Evolutionary conservation across 352 stramenopile species (phyloP).

Genomic region (Blastocystis sp.): DNA sequence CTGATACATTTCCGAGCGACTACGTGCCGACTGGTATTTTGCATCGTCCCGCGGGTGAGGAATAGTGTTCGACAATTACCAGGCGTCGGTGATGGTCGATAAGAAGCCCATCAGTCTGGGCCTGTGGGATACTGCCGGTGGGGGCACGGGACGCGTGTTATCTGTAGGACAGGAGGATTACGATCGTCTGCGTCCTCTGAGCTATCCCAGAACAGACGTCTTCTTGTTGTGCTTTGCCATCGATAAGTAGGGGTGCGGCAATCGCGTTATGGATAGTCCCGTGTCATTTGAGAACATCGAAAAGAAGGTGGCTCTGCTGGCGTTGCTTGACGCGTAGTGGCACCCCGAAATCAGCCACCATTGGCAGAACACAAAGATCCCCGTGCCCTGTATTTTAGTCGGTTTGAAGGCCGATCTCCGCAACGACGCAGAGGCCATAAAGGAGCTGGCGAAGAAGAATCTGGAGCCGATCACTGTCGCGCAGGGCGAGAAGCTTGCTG

Average conservation of each 20-base stretch:
- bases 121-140: slow-evolving; percentile 89
- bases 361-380: slow-evolving; percentile 70
- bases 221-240: slow-evolving; percentile 93
- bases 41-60: slow-evolving; percentile 83
- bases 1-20: slow-evolving; percentile 90
- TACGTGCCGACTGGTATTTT: slow-evolving; percentile 88
- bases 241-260: slow-evolving; percentile 70
- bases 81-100: slow-evolving; percentile 80
- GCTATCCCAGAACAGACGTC: slow-evolving; percentile 91
- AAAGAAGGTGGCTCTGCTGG: slow-evolving; percentile 80
- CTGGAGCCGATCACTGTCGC: slow-evolving; percentile 73
- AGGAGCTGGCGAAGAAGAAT: slow-evolving; percentile 84
- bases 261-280: slow-evolving; percentile 73
- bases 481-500: slow-evolving; percentile 82
- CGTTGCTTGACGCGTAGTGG: slow-evolving; percentile 61
- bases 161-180: slow-evolving; percentile 87
- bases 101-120: slow-evolving; percentile 89
- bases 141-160: neutral
- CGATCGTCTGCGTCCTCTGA: slow-evolving; percentile 87
- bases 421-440: slow-evolving; percentile 83
- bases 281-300: slow-evolving; percentile 91
- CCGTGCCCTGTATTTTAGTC: slow-evolving; percentile 89
- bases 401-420: slow-evolving; percentile 89
- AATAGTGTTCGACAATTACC: slow-evolving; percentile 74
- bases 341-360: slow-evolving; percentile 74